Evolutionary conservation across 805 yeast species (phyloP).

Genomic region (Kuraishia floccosa): DNA sequence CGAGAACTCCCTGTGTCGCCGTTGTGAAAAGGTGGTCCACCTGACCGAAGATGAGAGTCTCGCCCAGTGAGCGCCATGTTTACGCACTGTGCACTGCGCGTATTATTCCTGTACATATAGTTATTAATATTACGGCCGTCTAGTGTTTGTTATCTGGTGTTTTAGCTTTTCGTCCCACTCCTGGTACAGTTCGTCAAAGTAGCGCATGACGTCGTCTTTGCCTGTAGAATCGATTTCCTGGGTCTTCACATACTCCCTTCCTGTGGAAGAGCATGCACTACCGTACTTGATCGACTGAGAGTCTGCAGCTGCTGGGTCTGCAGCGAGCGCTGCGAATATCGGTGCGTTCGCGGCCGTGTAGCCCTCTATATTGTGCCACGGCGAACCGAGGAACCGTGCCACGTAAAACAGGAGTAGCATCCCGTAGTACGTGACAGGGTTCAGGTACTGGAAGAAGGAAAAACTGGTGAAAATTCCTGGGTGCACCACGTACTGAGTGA

Average conservation of each 20-base stretch:
- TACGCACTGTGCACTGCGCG: too few relatives aligned
- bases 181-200: conserved; percentile 39
- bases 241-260: conserved; percentile 49
- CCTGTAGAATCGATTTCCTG: conserved; percentile 54
- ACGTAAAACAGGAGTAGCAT: conserved; percentile 78
- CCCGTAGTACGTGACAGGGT: conserved; percentile 70
- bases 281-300: conserved; percentile 51
- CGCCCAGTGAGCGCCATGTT: too few relatives aligned
- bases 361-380: conserved; percentile 83
- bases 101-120: too few relatives aligned
- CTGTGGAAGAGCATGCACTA: conserved; percentile 56
- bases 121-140: conserved; percentile 8
- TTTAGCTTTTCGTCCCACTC: conserved; percentile 73
- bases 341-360: conserved; percentile 88
- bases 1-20: conserved; percentile 46
- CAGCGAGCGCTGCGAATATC: conserved; percentile 46
- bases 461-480: conserved; percentile 91
- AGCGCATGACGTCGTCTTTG: conserved; percentile 51
- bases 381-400: conserved; percentile 75
- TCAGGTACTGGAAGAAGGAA: conserved; percentile 67
- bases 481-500: conserved; percentile 70
- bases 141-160: conserved; percentile 56
- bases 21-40: conserved; percentile 41
- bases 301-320: conserved; percentile 32
- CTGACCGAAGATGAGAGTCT: too few relatives aligned